Conservation (phyloP, 1,284 basidiomycete genomes). For the Apiotrichum domesticum region DNA sequence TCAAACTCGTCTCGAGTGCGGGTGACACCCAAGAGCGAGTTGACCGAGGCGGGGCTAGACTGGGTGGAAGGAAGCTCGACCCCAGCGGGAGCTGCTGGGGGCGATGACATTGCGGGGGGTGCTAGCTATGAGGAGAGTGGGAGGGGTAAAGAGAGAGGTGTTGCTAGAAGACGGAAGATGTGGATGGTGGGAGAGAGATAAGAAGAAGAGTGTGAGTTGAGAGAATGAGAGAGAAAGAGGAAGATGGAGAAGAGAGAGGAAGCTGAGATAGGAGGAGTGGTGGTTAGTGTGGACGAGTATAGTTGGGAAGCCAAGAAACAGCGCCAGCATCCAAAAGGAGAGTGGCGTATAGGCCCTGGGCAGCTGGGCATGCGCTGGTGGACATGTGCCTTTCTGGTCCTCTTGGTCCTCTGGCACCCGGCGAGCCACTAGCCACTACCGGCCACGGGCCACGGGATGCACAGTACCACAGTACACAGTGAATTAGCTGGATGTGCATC, state of each 20-base stretch:
- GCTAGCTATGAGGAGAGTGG: background rate
- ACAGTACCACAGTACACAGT: too few relatives aligned
- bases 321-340: too few relatives aligned
- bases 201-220: background rate
- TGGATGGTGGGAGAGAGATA: background rate
- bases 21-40: background rate
- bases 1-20: slow-evolving; percentile 15
- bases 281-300: too few relatives aligned
- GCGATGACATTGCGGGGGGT: background rate
- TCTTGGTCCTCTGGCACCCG: too few relatives aligned
- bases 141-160: background rate
- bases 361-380: too few relatives aligned
- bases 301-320: too few relatives aligned
- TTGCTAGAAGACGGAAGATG: slow-evolving; percentile 5
- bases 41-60: background rate
- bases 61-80: background rate
- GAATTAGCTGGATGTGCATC: too few relatives aligned
- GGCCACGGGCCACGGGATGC: too few relatives aligned
- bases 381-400: too few relatives aligned
- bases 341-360: too few relatives aligned
- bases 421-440: too few relatives aligned
- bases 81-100: background rate
- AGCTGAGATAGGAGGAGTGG: too few relatives aligned
- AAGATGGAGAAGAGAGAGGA: background rate
- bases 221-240: background rate